Evolutionary conservation across 139 green algal genomes (phyloP).

Genomic region (Chlamydomonas applanata): DNA sequence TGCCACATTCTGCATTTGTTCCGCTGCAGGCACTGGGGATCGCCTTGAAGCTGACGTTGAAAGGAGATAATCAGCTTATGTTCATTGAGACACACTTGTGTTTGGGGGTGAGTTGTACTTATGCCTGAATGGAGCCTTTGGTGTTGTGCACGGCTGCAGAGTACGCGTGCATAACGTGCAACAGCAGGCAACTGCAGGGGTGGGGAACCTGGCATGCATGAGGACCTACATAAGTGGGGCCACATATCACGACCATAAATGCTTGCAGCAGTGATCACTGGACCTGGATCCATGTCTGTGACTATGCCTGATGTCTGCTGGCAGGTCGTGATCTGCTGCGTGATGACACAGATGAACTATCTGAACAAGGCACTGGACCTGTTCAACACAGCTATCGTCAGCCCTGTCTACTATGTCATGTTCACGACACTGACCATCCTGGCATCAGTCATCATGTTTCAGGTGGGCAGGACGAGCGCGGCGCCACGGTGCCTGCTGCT

Average conservation of each 20-base stretch:
- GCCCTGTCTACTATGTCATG: conserved; percentile 98
- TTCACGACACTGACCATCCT: conserved; percentile 94
- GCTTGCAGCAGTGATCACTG: no score
- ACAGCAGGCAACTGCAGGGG: no score
- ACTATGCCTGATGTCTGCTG: conserved; percentile 4
- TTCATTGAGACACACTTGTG: conserved; percentile 75
- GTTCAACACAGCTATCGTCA: conserved; percentile 97
- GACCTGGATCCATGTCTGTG: neutral
- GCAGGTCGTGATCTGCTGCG: conserved; percentile 77
- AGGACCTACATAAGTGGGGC: no score
- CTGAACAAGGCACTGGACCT: conserved; percentile 96
- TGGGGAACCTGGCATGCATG: no score
- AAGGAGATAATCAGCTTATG: conserved; percentile 89
- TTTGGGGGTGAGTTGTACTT: conserved; percentile 44
- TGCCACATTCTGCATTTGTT: no score
- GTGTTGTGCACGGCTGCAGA: no score
- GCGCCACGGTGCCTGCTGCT: no score
- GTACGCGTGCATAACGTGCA: no score
- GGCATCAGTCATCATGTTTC: conserved; percentile 62
- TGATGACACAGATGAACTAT: conserved; percentile 97
- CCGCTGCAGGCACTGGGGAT: conserved; percentile 84
- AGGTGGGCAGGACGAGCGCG: no score
- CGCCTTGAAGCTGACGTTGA: conserved; percentile 91
- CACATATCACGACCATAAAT: no score
- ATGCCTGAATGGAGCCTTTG: no score